Conservation (phyloP, 371 early-diverging fungal species). For the Gilbertella persicaria region DNA sequence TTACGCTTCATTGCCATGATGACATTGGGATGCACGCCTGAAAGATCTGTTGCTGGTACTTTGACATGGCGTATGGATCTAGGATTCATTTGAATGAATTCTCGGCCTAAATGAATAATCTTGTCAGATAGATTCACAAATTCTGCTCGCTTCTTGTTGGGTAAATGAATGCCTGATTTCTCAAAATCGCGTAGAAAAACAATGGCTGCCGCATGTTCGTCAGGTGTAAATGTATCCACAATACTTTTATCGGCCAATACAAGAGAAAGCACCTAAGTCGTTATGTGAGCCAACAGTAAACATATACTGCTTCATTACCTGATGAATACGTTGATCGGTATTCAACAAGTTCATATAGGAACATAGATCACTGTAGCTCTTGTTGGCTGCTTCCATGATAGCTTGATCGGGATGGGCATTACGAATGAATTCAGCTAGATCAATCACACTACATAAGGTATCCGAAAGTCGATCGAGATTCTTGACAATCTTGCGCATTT, state of each 20-base stretch:
- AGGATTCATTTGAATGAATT: conserved; percentile 65
- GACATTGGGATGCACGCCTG: conserved; percentile 23
- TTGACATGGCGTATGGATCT: conserved; percentile 33
- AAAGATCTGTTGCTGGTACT: conserved; percentile 22
- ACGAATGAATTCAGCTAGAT: conserved; percentile 91
- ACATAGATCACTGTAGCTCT: conserved; percentile 73
- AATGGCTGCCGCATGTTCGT: conserved; percentile 80
- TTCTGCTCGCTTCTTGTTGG: conserved; percentile 59
- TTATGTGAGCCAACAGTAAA: not conserved
- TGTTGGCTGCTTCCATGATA: conserved; percentile 78
- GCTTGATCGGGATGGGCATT: conserved; percentile 82
- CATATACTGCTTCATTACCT: conserved; percentile 43
- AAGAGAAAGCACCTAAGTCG: conserved; percentile 59
- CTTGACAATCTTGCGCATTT: conserved; percentile 75
- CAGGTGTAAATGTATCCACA: conserved; percentile 51
- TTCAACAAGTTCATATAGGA: conserved; percentile 92
- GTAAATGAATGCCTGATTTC: conserved; percentile 91
- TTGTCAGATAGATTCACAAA: conserved; percentile 84
- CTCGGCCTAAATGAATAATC: conserved; percentile 79
- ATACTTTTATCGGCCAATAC: conserved; percentile 65
- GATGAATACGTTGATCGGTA: conserved; percentile 83
- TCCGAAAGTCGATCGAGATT: conserved; percentile 90
- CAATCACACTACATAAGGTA: conserved; percentile 87
- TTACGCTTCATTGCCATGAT: conserved; percentile 16
- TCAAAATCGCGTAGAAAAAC: conserved; percentile 92